Base-by-base conservation (phyloP, 495 filamentous ascomycete genomes). In the Lepidopterella palustris region DNA sequence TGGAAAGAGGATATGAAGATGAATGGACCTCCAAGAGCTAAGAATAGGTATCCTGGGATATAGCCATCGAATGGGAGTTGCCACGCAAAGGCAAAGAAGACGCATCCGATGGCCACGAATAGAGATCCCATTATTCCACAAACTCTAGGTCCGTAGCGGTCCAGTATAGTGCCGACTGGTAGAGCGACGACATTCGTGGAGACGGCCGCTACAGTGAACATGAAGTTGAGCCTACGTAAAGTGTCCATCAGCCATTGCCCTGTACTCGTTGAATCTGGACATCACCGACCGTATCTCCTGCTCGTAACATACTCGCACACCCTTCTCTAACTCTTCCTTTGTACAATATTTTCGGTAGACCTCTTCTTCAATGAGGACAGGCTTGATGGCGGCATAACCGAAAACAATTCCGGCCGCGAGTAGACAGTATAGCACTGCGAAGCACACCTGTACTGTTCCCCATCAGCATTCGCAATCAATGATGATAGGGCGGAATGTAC, bases 161-260 rank as follows among this genome's bases (percentile, higher is more conserved):
- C 91, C 4, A 96, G 78, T 42, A 96, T 87, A 0, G 90, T 89
- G 35, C 91, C 91, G 3, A 95, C 82, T 11, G 90, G 89, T 2
- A 95, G 77, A 8, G 90, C 91, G 18, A 82, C 85, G 18, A 92
- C 86, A 68, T 88, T 89, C 32, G 91, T 95, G 4, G 81, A 85
- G 18, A 95, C 91, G 13, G 89, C 90, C n/a, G 90, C 90, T 32
- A 88, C 79, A 28, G 90, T 96, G 77, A 96, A 95, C 91, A 96
- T 95, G 58, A 95, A 73, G 70, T 96, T 96, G 49, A 95, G 78
- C 50, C 67, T 70, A 31, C 21, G 13, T 5, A 47, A 40, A 58
- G 53, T 26, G 11, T 9, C 27, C 5, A 31, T 65, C 25, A 55
- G 53, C 40, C 15, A 23, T 25, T 21, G 15, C 29, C 25, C 20